Base-by-base conservation (phyloP, 345 rosid genomes). In the Gossypium longicalyx region DNA sequence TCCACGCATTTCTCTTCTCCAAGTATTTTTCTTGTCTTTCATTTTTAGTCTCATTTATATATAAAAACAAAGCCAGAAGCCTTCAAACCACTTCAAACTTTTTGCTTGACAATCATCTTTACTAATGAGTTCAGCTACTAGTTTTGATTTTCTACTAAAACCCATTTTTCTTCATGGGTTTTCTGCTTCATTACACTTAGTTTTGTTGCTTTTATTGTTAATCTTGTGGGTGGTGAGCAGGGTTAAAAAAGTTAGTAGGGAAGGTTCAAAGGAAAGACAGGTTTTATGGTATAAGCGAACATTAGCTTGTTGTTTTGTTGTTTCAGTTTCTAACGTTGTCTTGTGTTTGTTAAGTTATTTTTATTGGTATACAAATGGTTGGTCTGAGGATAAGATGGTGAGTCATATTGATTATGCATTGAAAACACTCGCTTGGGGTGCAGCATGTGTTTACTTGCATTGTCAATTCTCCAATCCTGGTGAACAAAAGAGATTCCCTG, bases 391-490 rank as follows among this genome's bases (percentile, higher is more conserved):
- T 23, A 23, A 23, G 23, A 23, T 1, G 23, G 23, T 23, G 23
- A 23, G 23, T 23, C 23, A 1, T 23, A 23, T 23, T 23, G 23
- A 23, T 23, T 23, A 23, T 23, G 23, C 23, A 23, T 23, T 23
- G 23, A 23, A 23, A 80, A 79, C 95, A 44, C 77, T 89, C 73
- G 83, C 89, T 76, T 93, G 97, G 95, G 90, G 81, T 77, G 79
- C 83, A 20, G 71, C 89, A 67, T 79, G 80, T 67, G 72, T 84
- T 60, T 81, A 70, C 75, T 52, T 90, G 73, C 73, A 83, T 59
- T 29, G 62, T 62, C 79, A 78, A 12, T 71, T 75, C 76, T 77
- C 72, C 12, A 65, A 70, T 75, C 79, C 83, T n/a, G 67, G 70
- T 23, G 83, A 71, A 57, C 52, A 59, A 23, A 83, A 65, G 15